phyloP scores from a whole-genome alignment of 306 rosid genomes.

The Castanea crenata region DNA sequence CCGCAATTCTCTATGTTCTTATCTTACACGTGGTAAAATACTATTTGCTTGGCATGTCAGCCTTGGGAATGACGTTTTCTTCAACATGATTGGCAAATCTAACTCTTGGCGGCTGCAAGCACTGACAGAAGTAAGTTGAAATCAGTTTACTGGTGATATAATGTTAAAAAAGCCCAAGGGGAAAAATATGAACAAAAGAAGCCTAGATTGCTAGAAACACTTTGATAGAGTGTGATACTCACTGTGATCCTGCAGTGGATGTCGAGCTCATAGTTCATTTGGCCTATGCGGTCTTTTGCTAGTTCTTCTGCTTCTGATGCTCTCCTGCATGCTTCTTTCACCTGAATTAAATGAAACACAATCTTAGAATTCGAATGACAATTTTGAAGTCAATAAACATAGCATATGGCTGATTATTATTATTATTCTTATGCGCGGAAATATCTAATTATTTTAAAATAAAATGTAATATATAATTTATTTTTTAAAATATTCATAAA shows the following conservation, averaged over 20 bases:
- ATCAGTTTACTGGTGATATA: not conserved
- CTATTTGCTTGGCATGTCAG: constrained; percentile 1
- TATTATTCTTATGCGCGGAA: too few relatives aligned
- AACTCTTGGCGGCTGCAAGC: constrained; percentile 64
- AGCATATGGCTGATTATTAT: not conserved
- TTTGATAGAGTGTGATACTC: not conserved
- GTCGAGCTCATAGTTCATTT: constrained; percentile 70
- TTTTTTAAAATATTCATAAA: too few relatives aligned
- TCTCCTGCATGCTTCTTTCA: constrained; percentile 67
- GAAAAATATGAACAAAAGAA: not conserved
- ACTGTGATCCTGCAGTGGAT: constrained; percentile 69
- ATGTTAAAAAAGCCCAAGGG: not conserved
- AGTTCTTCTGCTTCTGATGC: constrained; percentile 59
- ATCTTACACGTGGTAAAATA: not conserved
- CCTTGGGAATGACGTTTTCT: constrained; percentile 42
- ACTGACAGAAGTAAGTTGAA: constrained; percentile 38
- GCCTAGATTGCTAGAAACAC: not conserved
- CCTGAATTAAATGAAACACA: constrained; percentile 38
- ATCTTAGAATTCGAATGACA: not conserved
- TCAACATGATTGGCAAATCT: constrained; percentile 50
- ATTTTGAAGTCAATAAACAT: not conserved
- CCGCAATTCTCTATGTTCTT: not conserved
- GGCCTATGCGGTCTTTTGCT: constrained; percentile 53
- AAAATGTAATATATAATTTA: too few relatives aligned
- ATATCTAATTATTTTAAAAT: too few relatives aligned